phyloP scores from a whole-genome alignment of 2,329 filamentous ascomycete species.

The Claviceps humidiphila region DNA sequence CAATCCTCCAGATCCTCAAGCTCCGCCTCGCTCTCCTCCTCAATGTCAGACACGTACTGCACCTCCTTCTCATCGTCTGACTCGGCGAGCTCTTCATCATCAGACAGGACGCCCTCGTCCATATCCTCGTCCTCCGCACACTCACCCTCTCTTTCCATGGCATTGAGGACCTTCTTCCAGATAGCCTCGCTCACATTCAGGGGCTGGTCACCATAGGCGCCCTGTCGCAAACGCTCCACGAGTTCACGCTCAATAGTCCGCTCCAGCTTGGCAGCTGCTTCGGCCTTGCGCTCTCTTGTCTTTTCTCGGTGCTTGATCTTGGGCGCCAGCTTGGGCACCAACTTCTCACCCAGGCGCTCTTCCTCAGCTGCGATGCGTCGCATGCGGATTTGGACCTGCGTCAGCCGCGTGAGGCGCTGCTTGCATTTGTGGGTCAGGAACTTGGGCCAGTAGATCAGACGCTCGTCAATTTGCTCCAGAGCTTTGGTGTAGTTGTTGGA shows the following conservation, averaged over 20 bases:
- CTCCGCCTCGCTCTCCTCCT: constrained; percentile 72
- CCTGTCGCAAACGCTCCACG: constrained; percentile 78
- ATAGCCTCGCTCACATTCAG: constrained; percentile 90
- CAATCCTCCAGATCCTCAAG: constrained; percentile 79
- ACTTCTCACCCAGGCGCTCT: constrained; percentile 71
- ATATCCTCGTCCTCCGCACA: constrained; percentile 74
- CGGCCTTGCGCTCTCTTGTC: constrained; percentile 62
- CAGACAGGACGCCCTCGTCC: constrained; percentile 73
- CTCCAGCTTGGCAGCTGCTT: constrained; percentile 85
- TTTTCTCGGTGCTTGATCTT: constrained; percentile 71
- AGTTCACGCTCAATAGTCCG: constrained; percentile 89
- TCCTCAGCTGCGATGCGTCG: constrained; percentile 78
- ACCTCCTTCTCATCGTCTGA: constrained; percentile 61
- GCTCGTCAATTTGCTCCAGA: constrained; percentile 72
- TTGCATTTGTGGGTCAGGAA: constrained; percentile 92
- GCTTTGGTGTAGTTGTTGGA: constrained; percentile 85
- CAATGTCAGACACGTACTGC: constrained; percentile 87
- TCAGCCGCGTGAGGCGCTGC: constrained; percentile 82
- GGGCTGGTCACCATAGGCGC: constrained; percentile 87
- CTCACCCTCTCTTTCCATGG: constrained; percentile 77
- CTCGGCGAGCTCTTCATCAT: constrained; percentile 63
- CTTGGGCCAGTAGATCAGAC: constrained; percentile 87
- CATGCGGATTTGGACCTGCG: constrained; percentile 76
- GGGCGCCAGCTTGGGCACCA: constrained; percentile 80
- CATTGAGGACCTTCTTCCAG: constrained; percentile 92